Evolutionary conservation across 139 green algal species (phyloP).

Genomic region (Astrephomene gubernaculifera): DNA sequence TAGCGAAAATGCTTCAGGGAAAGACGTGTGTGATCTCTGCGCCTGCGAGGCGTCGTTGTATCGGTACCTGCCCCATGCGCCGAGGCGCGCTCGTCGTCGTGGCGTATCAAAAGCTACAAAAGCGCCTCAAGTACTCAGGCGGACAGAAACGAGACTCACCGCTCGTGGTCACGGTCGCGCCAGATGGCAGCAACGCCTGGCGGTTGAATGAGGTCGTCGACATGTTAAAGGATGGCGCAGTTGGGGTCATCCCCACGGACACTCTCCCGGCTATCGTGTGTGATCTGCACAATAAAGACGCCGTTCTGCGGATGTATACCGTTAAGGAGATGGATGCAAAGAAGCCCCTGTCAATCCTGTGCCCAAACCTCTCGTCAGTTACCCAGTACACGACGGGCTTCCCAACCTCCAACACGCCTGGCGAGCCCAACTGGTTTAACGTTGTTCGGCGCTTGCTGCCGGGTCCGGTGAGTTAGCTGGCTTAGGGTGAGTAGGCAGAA

Average conservation of each 20-base stretch:
- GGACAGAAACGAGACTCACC: background rate
- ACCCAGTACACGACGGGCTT: constrained; percentile 78
- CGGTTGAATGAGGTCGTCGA: constrained; percentile 69
- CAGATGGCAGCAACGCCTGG: constrained; percentile 82
- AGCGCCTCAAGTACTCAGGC: constrained; percentile 26
- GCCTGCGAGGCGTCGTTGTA: background rate
- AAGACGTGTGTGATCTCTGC: too few relatives aligned
- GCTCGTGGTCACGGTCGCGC: constrained; percentile 51
- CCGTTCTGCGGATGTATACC: constrained; percentile 77
- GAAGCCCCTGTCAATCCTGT: constrained; percentile 85
- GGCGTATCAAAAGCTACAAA: constrained; percentile 30
- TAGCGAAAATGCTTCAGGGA: too few relatives aligned
- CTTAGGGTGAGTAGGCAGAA: too few relatives aligned
- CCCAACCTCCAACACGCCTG: constrained; percentile 66
- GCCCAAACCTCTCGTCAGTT: constrained; percentile 56
- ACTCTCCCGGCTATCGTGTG: constrained; percentile 87
- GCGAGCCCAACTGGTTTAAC: constrained; percentile 80
- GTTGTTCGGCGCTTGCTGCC: constrained; percentile 76
- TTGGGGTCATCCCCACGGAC: constrained; percentile 93
- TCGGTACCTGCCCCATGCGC: background rate
- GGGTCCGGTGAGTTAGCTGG: constrained; percentile 73
- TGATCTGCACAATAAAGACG: constrained; percentile 75
- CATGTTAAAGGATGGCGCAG: constrained; percentile 31
- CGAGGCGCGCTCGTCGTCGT: background rate
- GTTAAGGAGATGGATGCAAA: constrained; percentile 78